Percentiles rank a stretch among this genome's conserved stretches.
Evolutionary conservation across 176 grass and related monocot species (phyloP).

Genomic region (Coix lacrymajobi): DNA sequence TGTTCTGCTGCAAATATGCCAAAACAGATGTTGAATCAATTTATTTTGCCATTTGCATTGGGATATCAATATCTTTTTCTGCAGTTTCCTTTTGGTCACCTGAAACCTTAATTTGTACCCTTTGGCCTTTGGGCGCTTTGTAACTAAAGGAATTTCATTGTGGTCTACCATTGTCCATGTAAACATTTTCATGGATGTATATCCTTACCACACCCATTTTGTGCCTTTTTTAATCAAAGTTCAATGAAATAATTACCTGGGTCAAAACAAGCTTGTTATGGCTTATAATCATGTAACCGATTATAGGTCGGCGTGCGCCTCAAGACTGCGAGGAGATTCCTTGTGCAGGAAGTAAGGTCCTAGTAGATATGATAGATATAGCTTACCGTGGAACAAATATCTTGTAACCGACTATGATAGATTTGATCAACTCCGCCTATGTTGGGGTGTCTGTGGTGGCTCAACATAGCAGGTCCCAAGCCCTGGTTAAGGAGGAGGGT

Average conservation of each 20-base stretch:
- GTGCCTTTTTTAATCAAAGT: slow-evolving; percentile 1
- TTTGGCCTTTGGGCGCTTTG: background rate
- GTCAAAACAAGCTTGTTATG: background rate
- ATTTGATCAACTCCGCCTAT: too few species aligned
- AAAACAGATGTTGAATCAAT: background rate
- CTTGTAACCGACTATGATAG: too few species aligned
- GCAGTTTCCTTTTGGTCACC: background rate
- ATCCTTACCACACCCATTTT: background rate
- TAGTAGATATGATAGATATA: too few species aligned
- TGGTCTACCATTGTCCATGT: background rate
- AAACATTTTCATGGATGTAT: background rate
- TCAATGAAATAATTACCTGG: background rate
- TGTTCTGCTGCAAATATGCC: background rate
- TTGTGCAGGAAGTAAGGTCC: too few species aligned
- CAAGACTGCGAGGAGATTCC: too few species aligned
- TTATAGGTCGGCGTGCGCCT: too few species aligned
- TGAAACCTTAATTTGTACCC: background rate
- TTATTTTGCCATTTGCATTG: background rate
- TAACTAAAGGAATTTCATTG: background rate
- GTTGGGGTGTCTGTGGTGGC: too few species aligned
- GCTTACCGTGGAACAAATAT: too few species aligned
- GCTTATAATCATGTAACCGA: background rate
- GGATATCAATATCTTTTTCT: background rate
- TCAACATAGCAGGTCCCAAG: too few species aligned
- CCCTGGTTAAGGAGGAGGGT: too few species aligned